Evolutionary conservation across 2,329 filamentous ascomycete genomes (phyloP), one percentile per base, ranked within the genome.

Genomic region (Neofusicoccum kwambonambiense): DNA sequence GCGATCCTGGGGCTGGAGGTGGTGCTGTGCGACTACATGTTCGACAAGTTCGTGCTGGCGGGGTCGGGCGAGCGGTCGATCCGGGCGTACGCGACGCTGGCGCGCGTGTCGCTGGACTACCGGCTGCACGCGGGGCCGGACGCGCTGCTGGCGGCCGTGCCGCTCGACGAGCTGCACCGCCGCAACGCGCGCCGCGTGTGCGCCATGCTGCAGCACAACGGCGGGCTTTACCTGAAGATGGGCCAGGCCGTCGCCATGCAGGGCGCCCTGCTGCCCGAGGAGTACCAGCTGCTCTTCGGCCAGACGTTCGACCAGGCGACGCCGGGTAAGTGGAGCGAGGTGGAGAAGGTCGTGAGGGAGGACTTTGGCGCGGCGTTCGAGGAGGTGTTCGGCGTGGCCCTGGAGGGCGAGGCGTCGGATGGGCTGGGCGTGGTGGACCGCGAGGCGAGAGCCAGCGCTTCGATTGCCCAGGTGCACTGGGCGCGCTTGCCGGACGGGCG

Each of bases 181-280:
- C 89, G 95, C 67, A 96, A 90, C 74, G 95, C 95, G 0, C 87
- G 93, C 79, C 85, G 91, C 31, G 81, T 98, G 42, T 96, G 92
- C 67, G 84, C 93, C 35, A 80, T 99, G 67, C 83, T 98, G 69
- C 86, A 91, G 27, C 82, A 86, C 64, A 99, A 99, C 83, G 94
- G 95, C 66, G 95, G 95, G 0, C 79, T 99, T 17, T 99, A 98
- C 75, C 83, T 98, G 74, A 99, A 99, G 84, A 97, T 99, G 65
- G 95, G 95, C 0, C 95, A 99, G 82, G 95, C 95, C 4, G 94
- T 99, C 70, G 95, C 94, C 12, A 98, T 98, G 95, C 95, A 99
- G 82, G 94, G 91, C 70, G 94, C 94, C 0, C 89, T 98, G 27
- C 80, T 99, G 67, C 95, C 95, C 31, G 91, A 93, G 0, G 93